Evolutionary conservation across 2,329 filamentous ascomycete species (phyloP).

Genomic region (Botrytis byssoidea): DNA sequence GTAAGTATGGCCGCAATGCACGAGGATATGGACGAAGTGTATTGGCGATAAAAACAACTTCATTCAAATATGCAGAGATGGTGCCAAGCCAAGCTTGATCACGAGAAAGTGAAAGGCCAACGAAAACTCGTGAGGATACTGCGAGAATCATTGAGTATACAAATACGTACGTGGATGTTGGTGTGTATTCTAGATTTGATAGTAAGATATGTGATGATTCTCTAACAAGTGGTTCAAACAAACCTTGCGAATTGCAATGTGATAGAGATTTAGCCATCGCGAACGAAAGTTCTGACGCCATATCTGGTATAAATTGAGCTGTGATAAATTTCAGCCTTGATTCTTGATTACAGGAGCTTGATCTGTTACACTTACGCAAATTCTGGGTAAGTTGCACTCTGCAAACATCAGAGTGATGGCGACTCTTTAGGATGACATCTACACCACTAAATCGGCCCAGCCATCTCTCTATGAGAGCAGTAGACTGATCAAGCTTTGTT

Average conservation of each 20-base stretch:
- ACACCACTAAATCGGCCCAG: slow-evolving; percentile 5
- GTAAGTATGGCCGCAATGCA: not conserved
- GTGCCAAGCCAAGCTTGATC: slow-evolving; percentile 32
- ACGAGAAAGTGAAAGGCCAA: slow-evolving; percentile 30
- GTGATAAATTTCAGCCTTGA: not conserved
- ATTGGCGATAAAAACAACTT: not conserved
- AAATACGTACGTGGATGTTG: not conserved
- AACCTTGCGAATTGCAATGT: not conserved
- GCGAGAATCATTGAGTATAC: not conserved
- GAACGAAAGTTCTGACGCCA: slow-evolving; percentile 6
- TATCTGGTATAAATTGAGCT: slow-evolving; percentile 2
- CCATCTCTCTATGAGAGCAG: slow-evolving; percentile 13
- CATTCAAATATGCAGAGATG: slow-evolving; percentile 6
- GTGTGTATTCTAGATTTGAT: not conserved
- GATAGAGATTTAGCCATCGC: not conserved
- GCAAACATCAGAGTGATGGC: slow-evolving; percentile 11
- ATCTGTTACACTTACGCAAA: not conserved
- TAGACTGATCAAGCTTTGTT: slow-evolving; percentile 11
- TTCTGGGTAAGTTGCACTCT: slow-evolving; percentile 15
- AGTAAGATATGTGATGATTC: not conserved
- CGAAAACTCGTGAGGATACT: slow-evolving; percentile 29
- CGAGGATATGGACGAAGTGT: slow-evolving; percentile 3
- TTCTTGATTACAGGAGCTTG: not conserved
- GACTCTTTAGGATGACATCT: slow-evolving; percentile 8
- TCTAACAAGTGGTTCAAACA: not conserved